Evolutionary conservation across 163 green algal genomes (phyloP).

Genomic region (Trebouxiophyceae sp.): DNA sequence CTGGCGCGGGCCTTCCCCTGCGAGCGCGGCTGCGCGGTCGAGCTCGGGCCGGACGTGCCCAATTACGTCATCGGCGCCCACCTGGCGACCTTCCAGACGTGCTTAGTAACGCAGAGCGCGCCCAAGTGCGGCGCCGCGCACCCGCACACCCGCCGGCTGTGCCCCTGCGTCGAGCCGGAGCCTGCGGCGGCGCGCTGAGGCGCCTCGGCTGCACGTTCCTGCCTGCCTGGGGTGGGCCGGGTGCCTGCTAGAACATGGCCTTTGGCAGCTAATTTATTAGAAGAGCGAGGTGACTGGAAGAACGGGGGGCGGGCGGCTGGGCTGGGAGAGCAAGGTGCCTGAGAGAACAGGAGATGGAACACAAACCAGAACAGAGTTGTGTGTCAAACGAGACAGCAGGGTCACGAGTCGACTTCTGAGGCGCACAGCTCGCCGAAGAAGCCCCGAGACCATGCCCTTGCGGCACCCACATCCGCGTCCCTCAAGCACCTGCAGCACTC

Average conservation of each 20-base stretch:
- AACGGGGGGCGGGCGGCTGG: too few species aligned
- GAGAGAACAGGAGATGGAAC: too few species aligned
- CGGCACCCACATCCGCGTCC: conserved; percentile 5
- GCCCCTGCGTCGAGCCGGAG: conserved; percentile 27
- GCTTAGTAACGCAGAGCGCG: conserved; percentile 30
- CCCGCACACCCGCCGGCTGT: conserved; percentile 23
- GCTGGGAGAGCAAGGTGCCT: too few species aligned
- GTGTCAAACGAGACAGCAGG: neutral
- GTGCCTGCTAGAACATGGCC: too few species aligned
- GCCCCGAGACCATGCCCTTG: neutral
- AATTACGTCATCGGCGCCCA: conserved; percentile 26
- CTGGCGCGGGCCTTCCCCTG: conserved; percentile 35
- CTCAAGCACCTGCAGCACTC: conserved; percentile 35
- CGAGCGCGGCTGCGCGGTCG: conserved; percentile 29
- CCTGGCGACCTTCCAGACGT: conserved; percentile 22
- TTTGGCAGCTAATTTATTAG: too few species aligned
- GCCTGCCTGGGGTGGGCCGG: too few species aligned
- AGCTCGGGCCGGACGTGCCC: conserved; percentile 35
- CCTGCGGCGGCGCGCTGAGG: too few species aligned
- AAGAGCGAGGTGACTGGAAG: too few species aligned
- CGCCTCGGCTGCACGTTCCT: too few species aligned
- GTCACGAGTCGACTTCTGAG: neutral
- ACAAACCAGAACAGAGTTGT: neutral
- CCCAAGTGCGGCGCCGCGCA: conserved; percentile 15
- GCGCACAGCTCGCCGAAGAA: conserved; percentile 5